These are phyloP conservation scores for Urtica urens DNA, from an alignment of 306 rosid species.

Conservation along the genomic window DNA sequence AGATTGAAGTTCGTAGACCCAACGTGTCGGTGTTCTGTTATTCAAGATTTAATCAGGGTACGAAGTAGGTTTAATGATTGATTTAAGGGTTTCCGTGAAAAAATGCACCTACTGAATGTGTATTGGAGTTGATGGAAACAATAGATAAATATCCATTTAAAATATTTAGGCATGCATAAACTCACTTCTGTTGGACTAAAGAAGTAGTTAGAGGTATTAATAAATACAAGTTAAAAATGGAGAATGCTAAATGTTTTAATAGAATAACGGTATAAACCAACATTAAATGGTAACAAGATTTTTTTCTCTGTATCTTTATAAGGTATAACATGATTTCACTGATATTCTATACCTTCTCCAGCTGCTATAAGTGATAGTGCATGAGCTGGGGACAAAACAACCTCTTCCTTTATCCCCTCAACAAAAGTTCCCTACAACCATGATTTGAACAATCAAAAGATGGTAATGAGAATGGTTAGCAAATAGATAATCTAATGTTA, in stretches of 20 bases:
- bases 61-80: slow-evolving; percentile 14
- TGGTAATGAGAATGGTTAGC: neutral
- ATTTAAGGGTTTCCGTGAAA: too few relatives aligned
- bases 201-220: too few relatives aligned
- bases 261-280: too few relatives aligned
- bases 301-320: too few relatives aligned
- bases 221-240: too few relatives aligned
- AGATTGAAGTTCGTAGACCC: slow-evolving; percentile 95
- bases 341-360: slow-evolving; percentile 68
- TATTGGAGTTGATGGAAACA: too few relatives aligned
- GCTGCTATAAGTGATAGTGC: slow-evolving; percentile 96
- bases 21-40: slow-evolving; percentile 93
- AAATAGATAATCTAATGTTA: slow-evolving; percentile 1
- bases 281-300: too few relatives aligned
- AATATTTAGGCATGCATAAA: too few relatives aligned
- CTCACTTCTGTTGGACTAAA: too few relatives aligned
- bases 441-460: slow-evolving; percentile 22
- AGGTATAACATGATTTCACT: neutral
- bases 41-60: slow-evolving; percentile 16
- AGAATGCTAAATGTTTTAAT: too few relatives aligned
- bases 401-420: slow-evolving; percentile 97
- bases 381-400: slow-evolving; percentile 97
- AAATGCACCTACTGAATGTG: too few relatives aligned
- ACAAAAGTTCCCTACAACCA: slow-evolving; percentile 78
- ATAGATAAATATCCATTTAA: too few relatives aligned